These are phyloP conservation scores for Termitomyces sp. DNA, from an alignment of 768 basidiomycete genomes.

Conservation along the genomic window DNA sequence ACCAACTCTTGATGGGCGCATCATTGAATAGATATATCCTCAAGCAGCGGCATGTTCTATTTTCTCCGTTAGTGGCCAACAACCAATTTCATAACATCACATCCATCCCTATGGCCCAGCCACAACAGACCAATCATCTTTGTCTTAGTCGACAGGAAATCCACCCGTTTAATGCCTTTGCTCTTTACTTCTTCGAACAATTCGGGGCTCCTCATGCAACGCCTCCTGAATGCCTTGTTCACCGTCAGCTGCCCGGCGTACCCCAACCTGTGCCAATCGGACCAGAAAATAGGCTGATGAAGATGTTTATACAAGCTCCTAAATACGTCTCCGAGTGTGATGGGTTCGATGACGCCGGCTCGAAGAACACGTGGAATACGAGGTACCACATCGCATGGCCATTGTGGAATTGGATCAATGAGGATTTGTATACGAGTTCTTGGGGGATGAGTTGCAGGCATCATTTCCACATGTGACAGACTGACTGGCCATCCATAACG, in stretches of 20 bases:
- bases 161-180: slow-evolving; percentile 57
- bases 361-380: too few relatives aligned
- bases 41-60: background rate
- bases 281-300: slow-evolving; percentile 37
- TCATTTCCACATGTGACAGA: slow-evolving; percentile 43
- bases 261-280: slow-evolving; percentile 33
- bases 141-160: slow-evolving; percentile 47
- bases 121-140: slow-evolving; percentile 47
- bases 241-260: slow-evolving; percentile 27
- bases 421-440: slow-evolving; percentile 49
- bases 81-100: slow-evolving; percentile 31
- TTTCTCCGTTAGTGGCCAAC: too few relatives aligned
- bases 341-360: too few relatives aligned
- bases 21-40: background rate
- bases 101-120: slow-evolving; percentile 30
- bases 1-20: background rate
- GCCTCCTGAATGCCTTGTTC: slow-evolving; percentile 32
- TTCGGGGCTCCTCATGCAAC: slow-evolving; percentile 28
- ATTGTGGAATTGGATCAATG: slow-evolving; percentile 51
- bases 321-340: slow-evolving; percentile 57
- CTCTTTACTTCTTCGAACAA: too few relatives aligned
- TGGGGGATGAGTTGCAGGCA: slow-evolving; percentile 56
- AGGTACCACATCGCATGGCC: slow-evolving; percentile 55
- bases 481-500: slow-evolving; percentile 33
- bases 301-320: slow-evolving; percentile 43